Conservation (phyloP, 768 basidiomycete species). For the Peribolospora kevripleyi region DNA sequence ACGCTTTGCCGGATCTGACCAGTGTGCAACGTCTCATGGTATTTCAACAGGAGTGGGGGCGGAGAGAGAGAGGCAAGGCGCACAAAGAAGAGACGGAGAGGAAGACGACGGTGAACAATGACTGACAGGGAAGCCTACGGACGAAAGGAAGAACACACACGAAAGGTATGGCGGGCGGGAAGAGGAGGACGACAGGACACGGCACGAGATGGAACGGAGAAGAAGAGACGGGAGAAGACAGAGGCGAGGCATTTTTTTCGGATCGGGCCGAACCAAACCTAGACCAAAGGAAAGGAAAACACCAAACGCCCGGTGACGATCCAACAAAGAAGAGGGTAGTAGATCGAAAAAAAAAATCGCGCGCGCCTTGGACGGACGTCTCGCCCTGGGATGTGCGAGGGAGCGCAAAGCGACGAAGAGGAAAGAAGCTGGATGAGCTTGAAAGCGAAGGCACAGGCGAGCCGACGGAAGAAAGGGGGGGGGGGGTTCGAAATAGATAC, state of each 20-base stretch:
- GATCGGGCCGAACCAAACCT: too few species aligned
- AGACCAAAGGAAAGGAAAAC: too few species aligned
- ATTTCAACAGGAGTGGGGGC: not conserved
- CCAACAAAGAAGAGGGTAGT: too few species aligned
- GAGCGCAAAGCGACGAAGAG: too few species aligned
- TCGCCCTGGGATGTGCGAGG: too few species aligned
- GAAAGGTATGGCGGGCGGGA: not conserved
- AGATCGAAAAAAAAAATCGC: too few species aligned
- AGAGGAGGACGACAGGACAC: not conserved
- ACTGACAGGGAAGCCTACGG: not conserved
- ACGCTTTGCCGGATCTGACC: constrained; percentile 3
- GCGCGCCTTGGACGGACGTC: too few species aligned
- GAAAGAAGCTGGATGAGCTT: too few species aligned
- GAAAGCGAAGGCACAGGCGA: not conserved
- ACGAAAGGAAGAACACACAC: too few species aligned
- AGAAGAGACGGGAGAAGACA: not conserved
- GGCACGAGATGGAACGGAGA: not conserved
- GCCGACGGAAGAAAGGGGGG: not conserved
- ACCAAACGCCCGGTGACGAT: too few species aligned
- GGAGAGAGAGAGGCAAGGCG: not conserved
- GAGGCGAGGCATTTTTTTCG: too few species aligned
- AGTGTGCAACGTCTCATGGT: not conserved
- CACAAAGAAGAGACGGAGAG: not conserved
- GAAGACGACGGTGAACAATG: not conserved
- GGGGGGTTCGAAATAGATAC: not conserved